Conservation (phyloP, 2,329 filamentous ascomycete species). For the Apiospora kogelbergensis region DNA sequence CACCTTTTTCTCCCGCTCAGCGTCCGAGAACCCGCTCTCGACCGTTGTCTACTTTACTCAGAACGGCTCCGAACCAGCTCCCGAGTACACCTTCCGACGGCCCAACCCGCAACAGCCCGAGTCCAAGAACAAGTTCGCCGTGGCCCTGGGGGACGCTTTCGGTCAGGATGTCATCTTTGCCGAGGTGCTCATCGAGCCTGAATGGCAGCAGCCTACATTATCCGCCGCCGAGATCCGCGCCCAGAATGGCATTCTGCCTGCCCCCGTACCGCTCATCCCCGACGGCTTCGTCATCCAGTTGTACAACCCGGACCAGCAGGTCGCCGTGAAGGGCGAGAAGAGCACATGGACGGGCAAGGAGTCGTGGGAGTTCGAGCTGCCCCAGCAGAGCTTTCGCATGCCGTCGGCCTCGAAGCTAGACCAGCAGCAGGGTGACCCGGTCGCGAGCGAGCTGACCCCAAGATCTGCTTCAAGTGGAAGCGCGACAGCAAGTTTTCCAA, state of each 20-base stretch:
- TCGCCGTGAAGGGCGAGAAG: constrained; percentile 68
- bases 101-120: constrained; percentile 68
- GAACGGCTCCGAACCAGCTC: constrained; percentile 76
- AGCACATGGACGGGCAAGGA: constrained; percentile 79
- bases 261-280: constrained; percentile 72
- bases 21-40: constrained; percentile 52
- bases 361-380: constrained; percentile 91
- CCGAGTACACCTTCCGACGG: constrained; percentile 79
- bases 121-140: constrained; percentile 81
- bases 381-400: constrained; percentile 77
- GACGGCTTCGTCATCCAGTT: constrained; percentile 81
- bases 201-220: constrained; percentile 81
- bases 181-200: constrained; percentile 80
- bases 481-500: constrained; percentile 82
- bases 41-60: constrained; percentile 62
- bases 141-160: constrained; percentile 80
- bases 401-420: constrained; percentile 81
- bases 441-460: constrained; percentile 61
- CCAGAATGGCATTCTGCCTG: constrained; percentile 64
- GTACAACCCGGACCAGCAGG: constrained; percentile 88
- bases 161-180: constrained; percentile 81
- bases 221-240: constrained; percentile 77
- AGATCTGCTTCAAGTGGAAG: constrained; percentile 84
- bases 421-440: constrained; percentile 62
- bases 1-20: constrained; percentile 58